These are phyloP conservation scores for Alternaria angustiovoidea DNA, from an alignment of 2,329 filamentous ascomycete species.

Conservation along the genomic window DNA sequence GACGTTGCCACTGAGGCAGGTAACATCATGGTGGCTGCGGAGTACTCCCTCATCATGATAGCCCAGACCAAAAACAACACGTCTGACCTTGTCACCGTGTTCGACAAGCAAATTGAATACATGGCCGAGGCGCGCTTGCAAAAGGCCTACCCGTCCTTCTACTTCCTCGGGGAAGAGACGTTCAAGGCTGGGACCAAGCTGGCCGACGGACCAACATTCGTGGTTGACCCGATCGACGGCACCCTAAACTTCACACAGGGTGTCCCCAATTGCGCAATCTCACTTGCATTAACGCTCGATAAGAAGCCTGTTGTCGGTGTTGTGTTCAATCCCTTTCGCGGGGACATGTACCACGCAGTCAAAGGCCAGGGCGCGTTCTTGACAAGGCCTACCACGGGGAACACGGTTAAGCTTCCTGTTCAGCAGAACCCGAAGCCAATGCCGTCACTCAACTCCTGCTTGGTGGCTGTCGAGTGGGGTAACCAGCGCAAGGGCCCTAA, in stretches of 20 bases:
- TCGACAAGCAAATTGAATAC: slow-evolving; percentile 62
- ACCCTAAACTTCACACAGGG: slow-evolving; percentile 52
- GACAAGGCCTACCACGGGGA: slow-evolving; percentile 28
- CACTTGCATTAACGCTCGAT: too few relatives aligned
- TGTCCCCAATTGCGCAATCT: slow-evolving; percentile 49
- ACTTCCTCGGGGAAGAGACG: slow-evolving; percentile 52
- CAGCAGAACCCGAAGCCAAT: slow-evolving; percentile 39
- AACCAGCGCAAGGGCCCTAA: slow-evolving; percentile 48
- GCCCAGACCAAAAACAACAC: slow-evolving; percentile 48
- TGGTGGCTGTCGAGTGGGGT: slow-evolving; percentile 50
- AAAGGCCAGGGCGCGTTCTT: slow-evolving; percentile 44
- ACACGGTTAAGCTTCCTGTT: slow-evolving; percentile 38
- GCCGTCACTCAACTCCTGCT: slow-evolving; percentile 40
- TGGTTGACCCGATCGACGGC: slow-evolving; percentile 51
- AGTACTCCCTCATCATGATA: slow-evolving; percentile 32
- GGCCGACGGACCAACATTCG: slow-evolving; percentile 42
- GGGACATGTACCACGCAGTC: slow-evolving; percentile 47
- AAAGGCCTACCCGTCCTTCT: slow-evolving; percentile 56
- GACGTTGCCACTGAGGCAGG: slow-evolving; percentile 40
- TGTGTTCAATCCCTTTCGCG: slow-evolving; percentile 47
- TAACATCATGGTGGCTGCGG: slow-evolving; percentile 45
- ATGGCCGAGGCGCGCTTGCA: slow-evolving; percentile 58
- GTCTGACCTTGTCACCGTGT: slow-evolving; percentile 63
- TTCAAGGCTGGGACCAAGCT: slow-evolving; percentile 45
- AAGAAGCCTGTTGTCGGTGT: slow-evolving; percentile 48